phyloP scores from a whole-genome alignment of 208 protist species.

The Acanthamoeba healyi region DNA sequence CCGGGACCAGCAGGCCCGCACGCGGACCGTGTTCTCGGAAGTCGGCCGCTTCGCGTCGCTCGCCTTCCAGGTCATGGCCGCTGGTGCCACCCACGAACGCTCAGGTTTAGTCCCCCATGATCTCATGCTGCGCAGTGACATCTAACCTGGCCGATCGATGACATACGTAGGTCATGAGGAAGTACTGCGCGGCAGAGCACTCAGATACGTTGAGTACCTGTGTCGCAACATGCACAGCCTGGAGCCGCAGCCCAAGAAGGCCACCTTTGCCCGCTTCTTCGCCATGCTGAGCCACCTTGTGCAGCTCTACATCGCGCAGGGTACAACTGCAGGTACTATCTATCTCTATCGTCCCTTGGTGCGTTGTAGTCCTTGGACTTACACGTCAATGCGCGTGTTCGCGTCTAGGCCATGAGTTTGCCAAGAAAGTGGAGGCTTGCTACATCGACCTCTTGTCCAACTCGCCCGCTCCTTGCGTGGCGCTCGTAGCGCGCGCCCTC shows the following conservation, averaged over 20 bases:
- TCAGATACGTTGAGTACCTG: slow-evolving; percentile 28
- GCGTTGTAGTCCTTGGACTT: too few relatives aligned
- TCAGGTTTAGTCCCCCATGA: not conserved
- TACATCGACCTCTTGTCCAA: slow-evolving; percentile 24
- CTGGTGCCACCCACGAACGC: not conserved
- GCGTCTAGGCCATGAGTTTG: not conserved
- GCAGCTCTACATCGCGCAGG: not conserved
- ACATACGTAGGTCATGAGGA: not conserved
- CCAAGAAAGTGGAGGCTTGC: slow-evolving; percentile 29
- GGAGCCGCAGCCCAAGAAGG: not conserved
- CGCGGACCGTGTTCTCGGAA: not conserved
- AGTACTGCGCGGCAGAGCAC: not conserved
- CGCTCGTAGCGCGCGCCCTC: not conserved
- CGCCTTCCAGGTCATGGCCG: slow-evolving; percentile 20
- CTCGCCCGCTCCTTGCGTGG: not conserved
- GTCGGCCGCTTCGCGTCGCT: slow-evolving; percentile 44
- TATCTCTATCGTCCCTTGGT: too few relatives aligned
- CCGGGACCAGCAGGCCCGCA: not conserved
- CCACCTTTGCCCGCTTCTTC: slow-evolving; percentile 42
- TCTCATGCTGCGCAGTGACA: not conserved
- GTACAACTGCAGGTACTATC: not conserved
- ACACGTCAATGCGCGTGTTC: too few relatives aligned
- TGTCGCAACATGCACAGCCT: slow-evolving; percentile 32
- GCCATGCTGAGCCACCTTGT: slow-evolving; percentile 62
- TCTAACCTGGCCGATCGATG: not conserved